Percentiles rank a stretch among this genome's conserved stretches.
Evolutionary conservation across 176 grass and related monocot species (phyloP).

Genomic region (Sorghum bicolor): Sorghum_bicolor_NCBIv3 NC_012874.2:11907001-11907500

Average conservation of each 20-base stretch:
- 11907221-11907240: not conserved
- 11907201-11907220: conserved; percentile 47
- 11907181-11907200: conserved; percentile 68
- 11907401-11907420: not conserved
- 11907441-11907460: not conserved
- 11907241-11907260: not conserved
- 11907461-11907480: not conserved
- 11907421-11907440: not conserved
- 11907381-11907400: conserved; percentile 35
- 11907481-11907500: not conserved
- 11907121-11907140: conserved; percentile 41
- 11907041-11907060: not conserved
- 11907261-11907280: not conserved
- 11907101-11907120: not conserved
- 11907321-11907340: conserved; percentile 26
- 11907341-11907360: not conserved
- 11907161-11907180: conserved; percentile 57
- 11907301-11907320: not conserved
- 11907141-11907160: conserved; percentile 52
- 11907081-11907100: not conserved
- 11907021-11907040: not conserved
- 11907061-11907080: not conserved
- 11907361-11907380: conserved; percentile 24
- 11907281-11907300: not conserved
- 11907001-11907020: not conserved